These are phyloP conservation scores for Dactylellina sp. DNA, from an alignment of 2,329 filamentous ascomycete genomes.

Conservation along the genomic window DNA sequence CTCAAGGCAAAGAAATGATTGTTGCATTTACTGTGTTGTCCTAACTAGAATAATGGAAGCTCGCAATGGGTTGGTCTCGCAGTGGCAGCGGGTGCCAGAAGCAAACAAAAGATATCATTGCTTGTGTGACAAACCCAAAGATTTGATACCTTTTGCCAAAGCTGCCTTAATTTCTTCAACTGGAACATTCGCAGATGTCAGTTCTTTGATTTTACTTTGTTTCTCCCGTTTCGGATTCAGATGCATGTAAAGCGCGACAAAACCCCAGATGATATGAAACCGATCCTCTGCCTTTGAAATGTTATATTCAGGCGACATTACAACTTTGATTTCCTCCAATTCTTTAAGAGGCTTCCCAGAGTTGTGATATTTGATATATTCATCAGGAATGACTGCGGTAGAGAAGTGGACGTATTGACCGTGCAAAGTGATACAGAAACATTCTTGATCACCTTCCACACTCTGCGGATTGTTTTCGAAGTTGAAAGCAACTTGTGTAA, in stretches of 20 bases:
- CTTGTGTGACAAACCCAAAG: neutral
- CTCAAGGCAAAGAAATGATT: no score
- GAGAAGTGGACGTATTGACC: conserved; percentile 55
- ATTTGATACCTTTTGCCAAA: conserved; percentile 18
- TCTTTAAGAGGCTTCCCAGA: conserved; percentile 35
- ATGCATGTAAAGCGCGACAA: conserved; percentile 49
- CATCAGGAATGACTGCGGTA: conserved; percentile 25
- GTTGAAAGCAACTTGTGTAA: conserved; percentile 54
- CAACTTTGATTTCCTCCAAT: conserved; percentile 40
- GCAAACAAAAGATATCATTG: neutral
- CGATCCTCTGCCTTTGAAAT: conserved; percentile 42
- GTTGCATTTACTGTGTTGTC: no score
- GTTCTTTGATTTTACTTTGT: conserved; percentile 8
- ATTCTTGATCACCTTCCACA: conserved; percentile 49
- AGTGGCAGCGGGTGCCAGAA: no score
- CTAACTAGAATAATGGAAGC: no score
- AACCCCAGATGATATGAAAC: conserved; percentile 43
- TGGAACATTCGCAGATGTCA: neutral
- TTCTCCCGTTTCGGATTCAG: conserved; percentile 31
- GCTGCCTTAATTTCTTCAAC: conserved; percentile 12
- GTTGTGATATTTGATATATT: conserved; percentile 52
- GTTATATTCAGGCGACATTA: conserved; percentile 47
- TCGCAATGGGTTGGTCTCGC: no score
- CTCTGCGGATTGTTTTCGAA: conserved; percentile 43
- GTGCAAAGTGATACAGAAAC: conserved; percentile 49